phyloP scores from a whole-genome alignment of 1,284 basidiomycete species.

The Rhodotorula sp. region DNA sequence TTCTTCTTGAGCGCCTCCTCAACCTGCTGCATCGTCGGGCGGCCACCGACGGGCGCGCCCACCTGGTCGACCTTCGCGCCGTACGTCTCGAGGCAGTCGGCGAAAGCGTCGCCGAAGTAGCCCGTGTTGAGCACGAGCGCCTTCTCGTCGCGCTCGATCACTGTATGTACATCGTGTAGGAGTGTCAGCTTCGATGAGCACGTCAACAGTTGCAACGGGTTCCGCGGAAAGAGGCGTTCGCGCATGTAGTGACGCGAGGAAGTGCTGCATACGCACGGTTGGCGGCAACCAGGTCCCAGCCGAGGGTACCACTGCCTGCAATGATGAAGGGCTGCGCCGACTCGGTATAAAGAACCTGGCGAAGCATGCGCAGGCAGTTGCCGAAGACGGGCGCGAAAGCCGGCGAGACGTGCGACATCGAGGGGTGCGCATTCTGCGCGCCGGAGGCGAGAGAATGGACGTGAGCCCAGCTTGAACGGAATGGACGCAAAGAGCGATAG shows the following conservation, averaged over 20 bases:
- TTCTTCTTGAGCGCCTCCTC: conserved; percentile 73
- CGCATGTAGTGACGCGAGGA: too few species aligned
- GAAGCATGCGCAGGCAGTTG: conserved; percentile 81
- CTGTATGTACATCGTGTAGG: neutral
- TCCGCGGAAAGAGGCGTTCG: too few species aligned
- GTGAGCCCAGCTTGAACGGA: neutral
- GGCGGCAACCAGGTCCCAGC: conserved; percentile 76
- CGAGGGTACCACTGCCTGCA: conserved; percentile 90
- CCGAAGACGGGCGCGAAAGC: conserved; percentile 89
- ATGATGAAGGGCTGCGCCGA: conserved; percentile 84
- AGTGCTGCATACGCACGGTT: conserved; percentile 56
- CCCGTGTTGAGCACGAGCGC: conserved; percentile 76
- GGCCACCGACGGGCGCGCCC: conserved; percentile 76
- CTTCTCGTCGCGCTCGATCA: conserved; percentile 74
- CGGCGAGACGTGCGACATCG: conserved; percentile 85
- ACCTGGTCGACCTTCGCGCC: conserved; percentile 87
- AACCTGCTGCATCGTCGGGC: conserved; percentile 65
- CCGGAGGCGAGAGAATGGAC: too few species aligned
- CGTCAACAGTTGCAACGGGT: too few species aligned
- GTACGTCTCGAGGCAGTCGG: conserved; percentile 71
- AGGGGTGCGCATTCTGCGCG: conserved; percentile 73
- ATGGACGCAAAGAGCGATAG: too few species aligned
- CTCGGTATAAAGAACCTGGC: conserved; percentile 64
- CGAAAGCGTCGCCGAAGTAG: conserved; percentile 77
- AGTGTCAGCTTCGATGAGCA: neutral